A percentile compares a stretch with the other conserved stretches of the same genome.
Evolutionary conservation across 2,329 filamentous ascomycete species (phyloP).

Genomic region (Fonsecaea multimorphosa): DNA sequence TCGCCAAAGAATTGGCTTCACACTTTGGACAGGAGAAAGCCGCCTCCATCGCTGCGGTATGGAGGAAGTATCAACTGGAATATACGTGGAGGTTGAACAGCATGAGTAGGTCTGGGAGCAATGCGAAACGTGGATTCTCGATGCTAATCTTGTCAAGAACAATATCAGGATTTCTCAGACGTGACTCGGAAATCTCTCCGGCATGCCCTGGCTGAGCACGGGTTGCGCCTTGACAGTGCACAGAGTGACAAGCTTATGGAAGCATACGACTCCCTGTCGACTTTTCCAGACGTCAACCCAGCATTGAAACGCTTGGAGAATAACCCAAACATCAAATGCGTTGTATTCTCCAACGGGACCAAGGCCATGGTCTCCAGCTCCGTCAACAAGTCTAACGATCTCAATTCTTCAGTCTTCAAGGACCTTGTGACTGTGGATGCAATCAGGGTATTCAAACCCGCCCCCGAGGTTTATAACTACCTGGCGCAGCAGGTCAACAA

Average conservation of each 20-base stretch:
- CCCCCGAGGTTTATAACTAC: slow-evolving; percentile 66
- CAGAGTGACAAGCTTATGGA: slow-evolving; percentile 62
- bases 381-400: slow-evolving; percentile 62
- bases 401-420: slow-evolving; percentile 59
- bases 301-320: slow-evolving; percentile 58
- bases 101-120: slow-evolving; percentile 64
- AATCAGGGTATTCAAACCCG: slow-evolving; percentile 68
- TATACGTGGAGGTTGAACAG: slow-evolving; percentile 78
- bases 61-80: slow-evolving; percentile 74
- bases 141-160: slow-evolving; percentile 50
- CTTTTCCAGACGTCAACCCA: slow-evolving; percentile 68
- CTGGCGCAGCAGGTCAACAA: slow-evolving; percentile 60
- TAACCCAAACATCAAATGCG: slow-evolving; percentile 55
- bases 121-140: slow-evolving; percentile 5
- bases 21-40: slow-evolving; percentile 66
- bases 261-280: slow-evolving; percentile 68
- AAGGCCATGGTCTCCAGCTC: slow-evolving; percentile 67
- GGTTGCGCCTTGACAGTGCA: slow-evolving; percentile 52
- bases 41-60: slow-evolving; percentile 62
- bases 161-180: slow-evolving; percentile 67
- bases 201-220: slow-evolving; percentile 68
- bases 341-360: slow-evolving; percentile 75
- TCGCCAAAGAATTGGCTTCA: slow-evolving; percentile 63
- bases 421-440: slow-evolving; percentile 68
- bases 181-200: slow-evolving; percentile 67